These are phyloP conservation scores for Dipsacomyces acuminosporus DNA, from an alignment of 371 early-diverging fungal genomes.

Conservation along the genomic window DNA sequence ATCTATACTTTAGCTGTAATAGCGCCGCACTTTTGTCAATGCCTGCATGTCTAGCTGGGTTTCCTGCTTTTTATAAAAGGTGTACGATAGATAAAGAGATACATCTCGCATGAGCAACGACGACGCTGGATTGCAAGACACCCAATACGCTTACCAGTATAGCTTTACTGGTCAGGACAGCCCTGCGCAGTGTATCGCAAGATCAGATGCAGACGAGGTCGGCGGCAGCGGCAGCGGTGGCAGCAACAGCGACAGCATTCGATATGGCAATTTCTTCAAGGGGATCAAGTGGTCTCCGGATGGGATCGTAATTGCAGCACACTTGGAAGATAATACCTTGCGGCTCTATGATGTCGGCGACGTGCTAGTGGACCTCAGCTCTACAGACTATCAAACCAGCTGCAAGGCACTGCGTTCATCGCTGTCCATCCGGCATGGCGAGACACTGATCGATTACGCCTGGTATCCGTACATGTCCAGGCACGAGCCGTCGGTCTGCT, in stretches of 20 bases:
- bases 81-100: too few species aligned
- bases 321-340: conserved; percentile 16
- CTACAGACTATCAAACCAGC: background rate
- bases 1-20: too few species aligned
- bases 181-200: conserved; percentile 7
- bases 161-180: background rate
- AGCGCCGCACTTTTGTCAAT: too few species aligned
- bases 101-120: too few species aligned
- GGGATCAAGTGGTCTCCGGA: conserved; percentile 34
- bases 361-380: background rate
- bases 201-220: background rate
- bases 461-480: conserved; percentile 34
- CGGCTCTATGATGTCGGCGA: conserved; percentile 12
- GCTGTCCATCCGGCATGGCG: conserved; percentile 9
- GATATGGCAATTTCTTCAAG: conserved; percentile 10
- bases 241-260: too few species aligned
- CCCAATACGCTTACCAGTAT: conserved; percentile 18
- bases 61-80: too few species aligned
- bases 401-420: background rate
- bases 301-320: conserved; percentile 19
- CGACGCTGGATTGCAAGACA: background rate
- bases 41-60: too few species aligned
- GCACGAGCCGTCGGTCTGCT: conserved; percentile 13
- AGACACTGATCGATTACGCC: conserved; percentile 13
- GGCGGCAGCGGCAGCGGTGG: too few species aligned